A percentile compares a stretch with the other conserved stretches of the same genome.
phyloP scores from a whole-genome alignment of 192 early-diverging fungal genomes.

The Martensiomyces pterosporus region DNA sequence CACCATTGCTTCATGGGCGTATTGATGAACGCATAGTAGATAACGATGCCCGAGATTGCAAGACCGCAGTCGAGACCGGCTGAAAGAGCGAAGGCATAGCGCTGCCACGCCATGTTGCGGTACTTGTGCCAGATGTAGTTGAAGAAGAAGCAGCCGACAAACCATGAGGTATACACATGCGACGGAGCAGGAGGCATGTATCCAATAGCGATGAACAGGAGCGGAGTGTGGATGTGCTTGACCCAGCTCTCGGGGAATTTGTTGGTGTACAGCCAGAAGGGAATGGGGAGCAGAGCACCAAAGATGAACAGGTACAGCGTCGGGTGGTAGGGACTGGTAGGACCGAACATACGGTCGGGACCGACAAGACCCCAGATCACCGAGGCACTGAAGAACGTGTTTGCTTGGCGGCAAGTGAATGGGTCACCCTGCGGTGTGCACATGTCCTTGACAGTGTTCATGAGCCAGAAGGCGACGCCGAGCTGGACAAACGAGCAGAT shows the following conservation, averaged over 20 bases:
- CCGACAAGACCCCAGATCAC: slow-evolving; percentile 80
- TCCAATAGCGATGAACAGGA: slow-evolving; percentile 59
- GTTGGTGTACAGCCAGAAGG: slow-evolving; percentile 59
- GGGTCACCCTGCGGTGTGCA: slow-evolving; percentile 57
- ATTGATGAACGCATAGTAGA: slow-evolving; percentile 41
- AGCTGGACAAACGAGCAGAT: slow-evolving; percentile 66
- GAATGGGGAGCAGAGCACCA: slow-evolving; percentile 67
- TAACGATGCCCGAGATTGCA: slow-evolving; percentile 46
- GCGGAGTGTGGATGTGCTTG: slow-evolving; percentile 63
- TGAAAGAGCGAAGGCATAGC: slow-evolving; percentile 56
- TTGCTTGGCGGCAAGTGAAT: slow-evolving; percentile 59
- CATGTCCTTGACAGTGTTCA: slow-evolving; percentile 55
- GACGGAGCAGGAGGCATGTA: slow-evolving; percentile 61
- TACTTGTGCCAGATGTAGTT: slow-evolving; percentile 68
- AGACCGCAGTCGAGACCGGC: slow-evolving; percentile 56
- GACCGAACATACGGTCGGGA: slow-evolving; percentile 63
- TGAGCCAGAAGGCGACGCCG: slow-evolving; percentile 63
- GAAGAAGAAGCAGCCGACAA: slow-evolving; percentile 62
- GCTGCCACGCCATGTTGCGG: slow-evolving; percentile 58
- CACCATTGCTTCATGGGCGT: slow-evolving; percentile 43
- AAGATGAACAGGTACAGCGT: slow-evolving; percentile 53
- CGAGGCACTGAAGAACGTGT: slow-evolving; percentile 66
- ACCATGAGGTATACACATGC: slow-evolving; percentile 47
- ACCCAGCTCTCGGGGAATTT: slow-evolving; percentile 62
- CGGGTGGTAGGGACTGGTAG: slow-evolving; percentile 54